These are phyloP conservation scores for Lanzia echinophila DNA, from an alignment of 2,329 filamentous ascomycete species.

Conservation along the genomic window DNA sequence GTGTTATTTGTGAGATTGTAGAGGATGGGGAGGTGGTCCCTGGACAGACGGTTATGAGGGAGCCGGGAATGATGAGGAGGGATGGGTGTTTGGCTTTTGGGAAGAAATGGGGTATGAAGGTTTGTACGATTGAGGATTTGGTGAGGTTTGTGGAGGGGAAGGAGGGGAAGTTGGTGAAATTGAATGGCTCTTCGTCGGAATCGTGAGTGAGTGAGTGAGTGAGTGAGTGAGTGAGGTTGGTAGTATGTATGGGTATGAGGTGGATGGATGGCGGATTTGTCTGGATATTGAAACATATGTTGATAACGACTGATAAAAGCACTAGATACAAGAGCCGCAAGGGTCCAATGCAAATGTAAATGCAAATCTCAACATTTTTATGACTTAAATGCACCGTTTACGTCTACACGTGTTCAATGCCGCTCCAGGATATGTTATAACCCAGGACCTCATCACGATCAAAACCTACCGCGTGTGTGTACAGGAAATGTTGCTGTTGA, in stretches of 20 bases:
- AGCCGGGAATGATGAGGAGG: slow-evolving; percentile 83
- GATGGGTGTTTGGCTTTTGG: slow-evolving; percentile 87
- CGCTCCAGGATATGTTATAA: too few species aligned
- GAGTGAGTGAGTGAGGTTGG: neutral
- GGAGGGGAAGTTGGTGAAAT: slow-evolving; percentile 26
- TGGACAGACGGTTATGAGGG: slow-evolving; percentile 58
- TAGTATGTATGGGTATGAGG: neutral
- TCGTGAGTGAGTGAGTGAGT: slow-evolving; percentile 1
- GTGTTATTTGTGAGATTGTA: slow-evolving; percentile 85
- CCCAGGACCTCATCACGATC: too few species aligned
- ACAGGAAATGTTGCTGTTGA: too few species aligned
- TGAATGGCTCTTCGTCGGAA: slow-evolving; percentile 15
- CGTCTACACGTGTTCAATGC: too few species aligned
- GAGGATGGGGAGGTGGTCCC: slow-evolving; percentile 70
- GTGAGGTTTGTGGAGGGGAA: slow-evolving; percentile 49
- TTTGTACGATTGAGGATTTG: slow-evolving; percentile 92
- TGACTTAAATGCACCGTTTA: too few species aligned
- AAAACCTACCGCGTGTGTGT: too few species aligned
- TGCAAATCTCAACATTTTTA: too few species aligned
- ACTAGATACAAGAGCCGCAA: neutral
- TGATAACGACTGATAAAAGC: neutral
- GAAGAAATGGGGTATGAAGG: slow-evolving; percentile 78
- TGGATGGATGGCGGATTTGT: neutral
- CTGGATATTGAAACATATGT: neutral
- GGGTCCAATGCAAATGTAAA: too few species aligned